These are phyloP conservation scores for Fraxinus excelsior DNA, from an alignment of 257 asterid species.

Conservation along the genomic window DNA sequence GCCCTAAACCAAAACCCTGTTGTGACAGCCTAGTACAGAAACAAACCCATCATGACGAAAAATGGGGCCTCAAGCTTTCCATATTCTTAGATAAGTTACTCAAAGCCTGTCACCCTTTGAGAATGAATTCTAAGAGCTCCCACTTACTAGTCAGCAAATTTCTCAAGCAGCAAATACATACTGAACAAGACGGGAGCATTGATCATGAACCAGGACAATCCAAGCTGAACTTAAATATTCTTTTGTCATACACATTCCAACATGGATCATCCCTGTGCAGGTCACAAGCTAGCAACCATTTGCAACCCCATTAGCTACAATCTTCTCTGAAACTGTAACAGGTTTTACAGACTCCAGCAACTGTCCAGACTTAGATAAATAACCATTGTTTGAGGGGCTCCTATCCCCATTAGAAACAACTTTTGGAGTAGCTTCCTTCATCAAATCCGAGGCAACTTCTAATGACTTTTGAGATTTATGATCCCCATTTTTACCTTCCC, in stretches of 20 bases:
- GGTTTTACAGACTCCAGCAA: constrained; percentile 18
- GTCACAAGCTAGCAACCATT: constrained; percentile 46
- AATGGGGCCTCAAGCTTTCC: constrained; percentile 25
- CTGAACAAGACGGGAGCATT: constrained; percentile 1
- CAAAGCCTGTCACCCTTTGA: constrained; percentile 11
- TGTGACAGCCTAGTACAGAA: constrained; percentile 28
- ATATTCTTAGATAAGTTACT: not conserved
- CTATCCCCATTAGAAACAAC: constrained; percentile 25
- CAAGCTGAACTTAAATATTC: not conserved
- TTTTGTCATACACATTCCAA: not conserved
- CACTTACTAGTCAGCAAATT: constrained; percentile 6
- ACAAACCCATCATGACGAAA: constrained; percentile 37
- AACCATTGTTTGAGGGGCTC: constrained; percentile 1
- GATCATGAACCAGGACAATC: constrained; percentile 9
- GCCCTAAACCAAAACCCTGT: constrained; percentile 34
- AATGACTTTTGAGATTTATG: constrained; percentile 27
- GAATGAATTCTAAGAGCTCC: constrained; percentile 6
- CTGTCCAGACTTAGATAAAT: constrained; percentile 23
- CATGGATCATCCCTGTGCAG: constrained; percentile 25
- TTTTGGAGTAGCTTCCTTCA: constrained; percentile 21
- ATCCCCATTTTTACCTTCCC: constrained; percentile 36
- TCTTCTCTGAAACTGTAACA: constrained; percentile 36
- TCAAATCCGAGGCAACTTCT: constrained; percentile 27
- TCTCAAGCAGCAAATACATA: constrained; percentile 2
- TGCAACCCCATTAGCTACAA: constrained; percentile 41